Percentiles rank a stretch among this genome's conserved stretches.
phyloP scores from a whole-genome alignment of 2,329 filamentous ascomycete genomes.

The Rosellinia necatrix region DNA sequence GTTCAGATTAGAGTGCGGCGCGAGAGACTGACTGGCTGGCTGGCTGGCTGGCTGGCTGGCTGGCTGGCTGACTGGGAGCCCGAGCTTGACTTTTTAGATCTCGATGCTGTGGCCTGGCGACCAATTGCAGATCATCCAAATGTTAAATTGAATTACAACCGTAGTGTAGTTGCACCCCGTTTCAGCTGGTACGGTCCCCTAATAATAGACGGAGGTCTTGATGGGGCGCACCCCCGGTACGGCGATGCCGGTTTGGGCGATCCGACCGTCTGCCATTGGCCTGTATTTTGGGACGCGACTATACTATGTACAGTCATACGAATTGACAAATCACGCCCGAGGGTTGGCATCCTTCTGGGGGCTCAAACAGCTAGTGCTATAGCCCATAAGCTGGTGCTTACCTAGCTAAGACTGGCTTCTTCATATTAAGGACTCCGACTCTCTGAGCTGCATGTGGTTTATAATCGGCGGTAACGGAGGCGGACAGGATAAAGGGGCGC shows the following conservation, averaged over 20 bases:
- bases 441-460: constrained; percentile 7
- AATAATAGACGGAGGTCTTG: constrained; percentile 23
- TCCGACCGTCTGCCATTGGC: constrained; percentile 18
- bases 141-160: constrained; percentile 14
- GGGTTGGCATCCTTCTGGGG: constrained; percentile 19
- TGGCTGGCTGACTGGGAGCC: constrained; percentile 6
- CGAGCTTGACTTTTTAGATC: constrained; percentile 23
- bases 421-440: constrained; percentile 25
- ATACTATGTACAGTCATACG: constrained; percentile 24
- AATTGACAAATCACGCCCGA: constrained; percentile 22
- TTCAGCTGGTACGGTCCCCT: constrained; percentile 23
- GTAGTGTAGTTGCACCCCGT: too few species aligned
- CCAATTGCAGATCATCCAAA: constrained; percentile 9
- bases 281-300: constrained; percentile 21
- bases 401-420: constrained; percentile 9
- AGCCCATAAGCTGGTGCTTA: constrained; percentile 20
- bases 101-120: constrained; percentile 9
- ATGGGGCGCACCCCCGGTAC: constrained; percentile 27
- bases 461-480: constrained; percentile 5
- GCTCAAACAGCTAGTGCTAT: constrained; percentile 19
- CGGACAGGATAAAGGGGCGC: constrained; percentile 10
- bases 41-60: too few species aligned
- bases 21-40: too few species aligned
- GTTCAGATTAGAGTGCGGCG: too few species aligned
- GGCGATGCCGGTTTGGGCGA: constrained; percentile 27